Base-by-base conservation (phyloP, 75 land plant species). In the Ceratopteris richardii region DNA sequence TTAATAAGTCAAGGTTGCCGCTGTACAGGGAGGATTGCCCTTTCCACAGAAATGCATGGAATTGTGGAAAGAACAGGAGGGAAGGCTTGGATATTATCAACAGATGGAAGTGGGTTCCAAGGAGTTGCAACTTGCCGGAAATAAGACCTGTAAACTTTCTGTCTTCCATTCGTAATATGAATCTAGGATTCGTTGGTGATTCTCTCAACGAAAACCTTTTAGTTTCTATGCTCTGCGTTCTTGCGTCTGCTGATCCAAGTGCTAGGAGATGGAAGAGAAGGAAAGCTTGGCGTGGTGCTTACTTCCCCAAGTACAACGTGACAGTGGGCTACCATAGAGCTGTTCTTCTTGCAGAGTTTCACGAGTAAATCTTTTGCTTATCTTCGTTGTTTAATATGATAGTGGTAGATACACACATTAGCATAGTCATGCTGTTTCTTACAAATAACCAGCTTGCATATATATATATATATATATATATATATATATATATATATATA, bases 171-270 rank as follows among this genome's bases (percentile, higher is more conserved):
- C 73, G 83, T 62, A 62, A 75, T 44, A 66, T 56, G 85, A 69
- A 62, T 24, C 64, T 93, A 61, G 98, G 95, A 31, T 93, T 93
- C 44, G 71, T 93, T 20, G 98, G 95, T 2, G 98, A 93, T 46
- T 93, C 98, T 13, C 66, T 93, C 72, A 93, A 88, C 56, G 98
- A 93, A 79, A 93, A 93, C 57, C 78, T 93, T 31, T 23, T 93
- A 64, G 82, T 75, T 41, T 73, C 94, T n/a, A 64, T 93, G 50
- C 68, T 88, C 51, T 93, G 98, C 57, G 51, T 73, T 24, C 72
- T 93, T 17, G 24, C 79, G 19, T 66, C 57, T 18, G 98, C 72
- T 19, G 98, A 93, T 67, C 28, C 19, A 2, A 72, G 77, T 36
- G 95, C 80, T 5, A 65, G 60, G 61, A 93, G 82, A 74, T 93